Conservation (phyloP, 192 early-diverging fungal genomes). For the Funneliformis mosseae region DNA sequence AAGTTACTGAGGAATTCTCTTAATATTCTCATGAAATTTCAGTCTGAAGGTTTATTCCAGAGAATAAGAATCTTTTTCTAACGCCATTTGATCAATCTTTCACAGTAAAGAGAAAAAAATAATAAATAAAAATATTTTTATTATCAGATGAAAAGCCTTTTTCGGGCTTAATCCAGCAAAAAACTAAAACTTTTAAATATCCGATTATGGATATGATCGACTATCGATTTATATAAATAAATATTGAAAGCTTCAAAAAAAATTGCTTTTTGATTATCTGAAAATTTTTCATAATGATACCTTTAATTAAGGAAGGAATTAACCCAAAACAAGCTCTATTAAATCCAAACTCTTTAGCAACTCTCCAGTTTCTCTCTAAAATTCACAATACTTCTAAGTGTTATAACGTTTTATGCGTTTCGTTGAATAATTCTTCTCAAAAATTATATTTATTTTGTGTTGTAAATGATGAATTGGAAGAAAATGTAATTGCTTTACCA, state of each 20-base stretch:
- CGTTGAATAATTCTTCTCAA: background rate
- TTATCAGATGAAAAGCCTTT: background rate
- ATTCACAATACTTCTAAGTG: background rate
- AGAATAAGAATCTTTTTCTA: too few relatives aligned
- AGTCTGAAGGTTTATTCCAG: too few relatives aligned
- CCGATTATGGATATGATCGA: background rate
- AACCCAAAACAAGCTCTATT: background rate
- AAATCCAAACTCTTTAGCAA: background rate
- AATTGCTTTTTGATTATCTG: background rate
- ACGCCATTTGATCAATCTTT: too few relatives aligned
- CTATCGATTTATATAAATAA: background rate
- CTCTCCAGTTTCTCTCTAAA: background rate
- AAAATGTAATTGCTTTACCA: background rate
- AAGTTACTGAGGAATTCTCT: slow-evolving; percentile 45
- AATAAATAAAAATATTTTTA: too few relatives aligned
- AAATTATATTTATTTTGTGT: background rate
- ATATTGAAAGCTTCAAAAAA: background rate
- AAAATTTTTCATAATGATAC: background rate
- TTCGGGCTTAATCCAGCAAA: background rate
- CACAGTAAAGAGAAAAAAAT: too few relatives aligned
- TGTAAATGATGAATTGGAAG: background rate
- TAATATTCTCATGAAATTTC: slow-evolving; percentile 14
- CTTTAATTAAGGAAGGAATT: background rate
- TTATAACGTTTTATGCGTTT: background rate
- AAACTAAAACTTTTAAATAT: background rate